Percentiles rank a stretch among this genome's conserved stretches.
Conservation (phyloP, 179 eudicot species). For the Dionaea muscipula region DNA sequence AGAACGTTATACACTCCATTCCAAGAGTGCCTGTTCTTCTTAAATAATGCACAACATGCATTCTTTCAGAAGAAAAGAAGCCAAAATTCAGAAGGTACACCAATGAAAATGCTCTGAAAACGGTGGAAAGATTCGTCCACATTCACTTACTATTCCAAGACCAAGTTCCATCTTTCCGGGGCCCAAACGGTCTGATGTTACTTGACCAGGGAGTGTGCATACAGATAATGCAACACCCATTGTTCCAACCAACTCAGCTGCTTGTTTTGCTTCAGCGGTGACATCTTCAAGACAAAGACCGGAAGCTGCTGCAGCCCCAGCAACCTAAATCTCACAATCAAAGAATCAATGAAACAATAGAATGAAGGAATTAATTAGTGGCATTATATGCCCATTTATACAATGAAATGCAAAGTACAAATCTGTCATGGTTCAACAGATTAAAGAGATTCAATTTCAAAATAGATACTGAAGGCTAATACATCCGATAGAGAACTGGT, state of each 20-base stretch:
- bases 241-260: slow-evolving; percentile 84
- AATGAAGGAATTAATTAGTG: not conserved
- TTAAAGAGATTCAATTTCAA: too few relatives aligned
- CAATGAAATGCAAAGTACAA: too few relatives aligned
- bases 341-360: not conserved
- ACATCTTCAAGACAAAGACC: slow-evolving; percentile 73
- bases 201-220: slow-evolving; percentile 89
- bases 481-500: too few relatives aligned
- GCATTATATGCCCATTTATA: not conserved
- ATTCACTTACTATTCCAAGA: slow-evolving; percentile 76
- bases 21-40: too few relatives aligned
- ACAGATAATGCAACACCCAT: slow-evolving; percentile 97
- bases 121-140: not conserved
- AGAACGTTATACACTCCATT: too few relatives aligned
- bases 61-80: too few relatives aligned
- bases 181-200: slow-evolving; percentile 80
- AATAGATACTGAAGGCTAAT: too few relatives aligned
- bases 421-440: too few relatives aligned
- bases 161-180: slow-evolving; percentile 99
- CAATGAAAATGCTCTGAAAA: too few relatives aligned
- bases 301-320: slow-evolving; percentile 93
- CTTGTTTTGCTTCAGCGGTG: slow-evolving; percentile 72
- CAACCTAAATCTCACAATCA: slow-evolving; percentile 38
- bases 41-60: too few relatives aligned
- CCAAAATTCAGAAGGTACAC: too few relatives aligned